These are phyloP conservation scores for Ceratocystis eucalypticola DNA, from an alignment of 2,329 filamentous ascomycete species.

Conservation along the genomic window DNA sequence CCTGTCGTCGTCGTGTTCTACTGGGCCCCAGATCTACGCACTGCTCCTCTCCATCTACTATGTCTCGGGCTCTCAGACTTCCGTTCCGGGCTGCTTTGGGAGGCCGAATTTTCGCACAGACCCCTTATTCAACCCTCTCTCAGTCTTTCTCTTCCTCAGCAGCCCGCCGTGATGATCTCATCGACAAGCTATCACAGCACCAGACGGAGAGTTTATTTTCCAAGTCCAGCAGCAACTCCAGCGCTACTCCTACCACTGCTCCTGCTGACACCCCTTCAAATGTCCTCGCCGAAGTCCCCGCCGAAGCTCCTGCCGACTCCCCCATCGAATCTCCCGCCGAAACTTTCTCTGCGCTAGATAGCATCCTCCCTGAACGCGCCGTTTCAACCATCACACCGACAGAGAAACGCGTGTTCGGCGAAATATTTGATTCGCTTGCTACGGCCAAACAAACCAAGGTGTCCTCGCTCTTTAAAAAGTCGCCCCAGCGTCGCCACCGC, in stretches of 20 bases:
- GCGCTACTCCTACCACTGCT: neutral
- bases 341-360: neutral
- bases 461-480: constrained; percentile 2
- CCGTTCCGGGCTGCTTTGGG: neutral
- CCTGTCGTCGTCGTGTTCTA: too few species aligned
- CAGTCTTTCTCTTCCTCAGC: neutral
- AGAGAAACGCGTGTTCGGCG: constrained; percentile 45
- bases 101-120: neutral
- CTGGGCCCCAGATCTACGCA: neutral
- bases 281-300: neutral
- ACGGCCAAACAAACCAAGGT: constrained; percentile 10
- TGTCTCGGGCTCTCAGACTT: neutral
- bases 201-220: neutral
- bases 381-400: constrained; percentile 43
- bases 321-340: neutral
- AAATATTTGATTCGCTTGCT: constrained; percentile 38
- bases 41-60: neutral
- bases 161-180: neutral
- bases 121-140: neutral
- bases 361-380: constrained; percentile 9
- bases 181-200: neutral
- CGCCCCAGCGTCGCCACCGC: neutral
- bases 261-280: neutral
- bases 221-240: neutral
- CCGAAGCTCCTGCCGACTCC: neutral